Conservation (phyloP, 1,284 basidiomycete genomes). For the Cutaneotrichosporon daszewskae region DNA sequence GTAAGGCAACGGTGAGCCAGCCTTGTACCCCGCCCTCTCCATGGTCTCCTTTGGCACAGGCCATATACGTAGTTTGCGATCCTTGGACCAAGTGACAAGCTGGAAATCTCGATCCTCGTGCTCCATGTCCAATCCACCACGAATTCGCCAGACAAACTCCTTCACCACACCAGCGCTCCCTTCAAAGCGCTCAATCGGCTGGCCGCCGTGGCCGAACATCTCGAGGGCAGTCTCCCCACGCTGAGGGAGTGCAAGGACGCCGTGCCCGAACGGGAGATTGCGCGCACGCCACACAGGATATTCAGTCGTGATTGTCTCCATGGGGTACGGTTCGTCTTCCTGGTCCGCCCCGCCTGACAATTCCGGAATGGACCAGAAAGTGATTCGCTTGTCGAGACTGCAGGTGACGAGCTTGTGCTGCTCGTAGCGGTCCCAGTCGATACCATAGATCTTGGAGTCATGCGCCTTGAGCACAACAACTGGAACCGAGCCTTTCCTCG, state of each 20-base stretch:
- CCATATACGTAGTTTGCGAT: constrained; percentile 87
- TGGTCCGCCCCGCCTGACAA: constrained; percentile 16
- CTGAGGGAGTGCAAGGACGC: constrained; percentile 84
- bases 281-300: constrained; percentile 95
- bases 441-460: constrained; percentile 83
- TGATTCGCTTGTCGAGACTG: constrained; percentile 86
- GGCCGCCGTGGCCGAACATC: constrained; percentile 59
- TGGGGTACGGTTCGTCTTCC: constrained; percentile 35
- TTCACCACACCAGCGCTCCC: constrained; percentile 92
- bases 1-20: constrained; percentile 52
- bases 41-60: constrained; percentile 64
- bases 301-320: constrained; percentile 61
- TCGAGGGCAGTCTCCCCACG: constrained; percentile 76
- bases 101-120: constrained; percentile 72
- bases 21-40: constrained; percentile 49
- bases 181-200: constrained; percentile 64
- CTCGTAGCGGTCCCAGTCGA: constrained; percentile 79
- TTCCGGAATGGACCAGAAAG: constrained; percentile 61
- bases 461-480: constrained; percentile 71
- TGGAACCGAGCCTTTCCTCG: constrained; percentile 77
- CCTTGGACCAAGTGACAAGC: constrained; percentile 95
- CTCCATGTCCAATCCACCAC: constrained; percentile 50
- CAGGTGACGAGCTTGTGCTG: constrained; percentile 81
- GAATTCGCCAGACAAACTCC: constrained; percentile 91
- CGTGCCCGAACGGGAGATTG: constrained; percentile 85